Percentiles rank a stretch among this genome's conserved stretches.
Conservation (phyloP, 2,329 filamentous ascomycete species). For the Fusarium marasasianum region DNA sequence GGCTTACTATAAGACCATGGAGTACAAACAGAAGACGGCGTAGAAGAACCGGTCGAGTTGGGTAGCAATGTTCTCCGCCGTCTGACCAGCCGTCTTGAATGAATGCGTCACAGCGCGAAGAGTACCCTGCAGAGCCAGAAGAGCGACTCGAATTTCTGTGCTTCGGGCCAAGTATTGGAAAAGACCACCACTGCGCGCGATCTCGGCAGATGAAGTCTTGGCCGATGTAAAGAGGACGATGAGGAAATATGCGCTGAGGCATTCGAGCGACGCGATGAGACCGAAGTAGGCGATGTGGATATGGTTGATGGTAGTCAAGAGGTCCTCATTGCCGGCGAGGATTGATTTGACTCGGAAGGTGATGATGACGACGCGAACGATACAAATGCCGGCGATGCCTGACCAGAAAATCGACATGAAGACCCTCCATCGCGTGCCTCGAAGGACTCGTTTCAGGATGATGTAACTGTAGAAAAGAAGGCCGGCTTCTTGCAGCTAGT, state of each 20-base stretch:
- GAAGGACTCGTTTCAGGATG: constrained; percentile 60
- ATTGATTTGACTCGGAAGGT: constrained; percentile 46
- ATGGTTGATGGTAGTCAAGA: constrained; percentile 47
- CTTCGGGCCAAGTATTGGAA: constrained; percentile 51
- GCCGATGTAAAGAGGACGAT: constrained; percentile 48
- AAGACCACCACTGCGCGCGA: constrained; percentile 45
- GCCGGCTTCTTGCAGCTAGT: constrained; percentile 53
- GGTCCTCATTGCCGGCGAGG: constrained; percentile 28
- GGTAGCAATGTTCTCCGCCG: constrained; percentile 47
- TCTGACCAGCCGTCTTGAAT: constrained; percentile 49
- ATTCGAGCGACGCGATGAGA: constrained; percentile 51
- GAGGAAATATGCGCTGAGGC: constrained; percentile 50
- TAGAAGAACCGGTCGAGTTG: constrained; percentile 54
- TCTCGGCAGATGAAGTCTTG: constrained; percentile 25
- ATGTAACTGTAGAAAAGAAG: constrained; percentile 61
- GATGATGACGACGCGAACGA: constrained; percentile 56
- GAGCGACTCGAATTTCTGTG: constrained; percentile 51
- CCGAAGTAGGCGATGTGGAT: constrained; percentile 54
- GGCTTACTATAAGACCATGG: constrained; percentile 51
- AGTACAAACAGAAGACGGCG: constrained; percentile 52
- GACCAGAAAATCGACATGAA: constrained; percentile 65
- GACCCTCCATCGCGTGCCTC: constrained; percentile 50
- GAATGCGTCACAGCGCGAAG: constrained; percentile 52
- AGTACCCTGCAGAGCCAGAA: constrained; percentile 49
- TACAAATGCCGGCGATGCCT: constrained; percentile 60